Evolutionary conservation across 1,284 basidiomycete genomes (phyloP).

Genomic region (Naganishia sp.): DNA sequence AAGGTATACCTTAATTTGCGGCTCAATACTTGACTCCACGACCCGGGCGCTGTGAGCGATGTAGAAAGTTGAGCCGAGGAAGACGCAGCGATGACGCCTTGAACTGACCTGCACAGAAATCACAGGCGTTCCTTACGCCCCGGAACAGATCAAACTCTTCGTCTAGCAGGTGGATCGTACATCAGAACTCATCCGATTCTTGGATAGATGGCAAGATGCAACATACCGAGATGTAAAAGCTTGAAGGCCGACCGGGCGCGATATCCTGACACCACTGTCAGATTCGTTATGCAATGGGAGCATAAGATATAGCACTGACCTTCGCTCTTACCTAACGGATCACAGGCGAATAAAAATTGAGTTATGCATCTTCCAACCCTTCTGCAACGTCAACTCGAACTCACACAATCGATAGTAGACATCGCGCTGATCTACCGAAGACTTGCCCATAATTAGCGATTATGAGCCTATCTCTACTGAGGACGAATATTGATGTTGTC

Average conservation of each 20-base stretch:
- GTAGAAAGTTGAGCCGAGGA: background rate
- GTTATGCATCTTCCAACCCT: background rate
- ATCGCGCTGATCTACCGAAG: conserved; percentile 57
- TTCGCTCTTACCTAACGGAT: conserved; percentile 42
- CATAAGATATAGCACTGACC: conserved; percentile 29
- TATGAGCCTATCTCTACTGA: too few species aligned
- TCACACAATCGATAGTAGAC: conserved; percentile 57
- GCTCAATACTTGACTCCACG: conserved; percentile 53
- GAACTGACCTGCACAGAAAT: conserved; percentile 57
- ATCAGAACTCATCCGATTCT: conserved; percentile 49
- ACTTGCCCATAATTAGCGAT: conserved; percentile 39
- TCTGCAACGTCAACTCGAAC: background rate
- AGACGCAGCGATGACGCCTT: background rate
- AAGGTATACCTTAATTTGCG: conserved; percentile 50
- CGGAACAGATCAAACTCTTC: conserved; percentile 60
- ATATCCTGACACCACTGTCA: conserved; percentile 49
- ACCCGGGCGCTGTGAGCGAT: conserved; percentile 54
- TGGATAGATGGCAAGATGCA: conserved; percentile 55
- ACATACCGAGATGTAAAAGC: conserved; percentile 48
- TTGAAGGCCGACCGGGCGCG: conserved; percentile 63
- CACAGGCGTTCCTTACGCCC: conserved; percentile 56
- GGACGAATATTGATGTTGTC: too few species aligned
- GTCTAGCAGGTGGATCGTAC: conserved; percentile 39
- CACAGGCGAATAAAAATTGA: background rate
- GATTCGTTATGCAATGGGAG: background rate